These are phyloP conservation scores for Ashbya aceris DNA, from an alignment of 1,139 yeast species.

Conservation along the genomic window DNA sequence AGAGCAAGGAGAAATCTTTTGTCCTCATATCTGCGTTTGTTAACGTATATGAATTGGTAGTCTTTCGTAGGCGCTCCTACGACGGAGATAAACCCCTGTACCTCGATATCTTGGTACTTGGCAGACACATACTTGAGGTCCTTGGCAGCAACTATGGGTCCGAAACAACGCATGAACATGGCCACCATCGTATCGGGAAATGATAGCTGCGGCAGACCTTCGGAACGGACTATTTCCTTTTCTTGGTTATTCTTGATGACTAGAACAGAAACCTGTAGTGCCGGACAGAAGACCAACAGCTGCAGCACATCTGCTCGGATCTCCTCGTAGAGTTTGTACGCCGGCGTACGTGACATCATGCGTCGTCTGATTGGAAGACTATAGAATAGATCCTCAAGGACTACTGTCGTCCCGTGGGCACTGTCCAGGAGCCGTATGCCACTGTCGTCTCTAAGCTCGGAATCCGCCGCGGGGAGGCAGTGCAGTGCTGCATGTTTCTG, in stretches of 20 bases:
- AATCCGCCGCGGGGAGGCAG: neutral
- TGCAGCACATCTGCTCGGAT: conserved; percentile 33
- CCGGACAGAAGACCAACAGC: conserved; percentile 29
- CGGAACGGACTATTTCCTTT: conserved; percentile 6
- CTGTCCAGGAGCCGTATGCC: conserved; percentile 5
- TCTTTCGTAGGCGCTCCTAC: conserved; percentile 30
- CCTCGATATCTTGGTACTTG: conserved; percentile 21
- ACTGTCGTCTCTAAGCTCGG: neutral
- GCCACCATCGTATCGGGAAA: conserved; percentile 9
- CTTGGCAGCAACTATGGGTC: conserved; percentile 12
- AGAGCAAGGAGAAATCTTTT: conserved; percentile 26
- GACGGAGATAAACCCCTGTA: conserved; percentile 30
- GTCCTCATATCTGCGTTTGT: conserved; percentile 33
- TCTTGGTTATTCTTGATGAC: conserved; percentile 10
- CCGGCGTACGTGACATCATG: conserved; percentile 16
- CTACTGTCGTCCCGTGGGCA: conserved; percentile 43
- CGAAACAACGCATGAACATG: conserved; percentile 14
- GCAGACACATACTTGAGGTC: conserved; percentile 18
- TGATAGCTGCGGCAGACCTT: conserved; percentile 2
- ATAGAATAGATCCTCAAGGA: conserved; percentile 41
- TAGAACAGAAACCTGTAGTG: conserved; percentile 23
- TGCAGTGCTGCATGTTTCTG: neutral
- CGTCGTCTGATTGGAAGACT: conserved; percentile 50
- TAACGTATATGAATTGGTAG: conserved; percentile 42
- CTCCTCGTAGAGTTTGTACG: conserved; percentile 25